phyloP scores from a whole-genome alignment of 352 stramenopile species.

The Pythium monospermum region DNA sequence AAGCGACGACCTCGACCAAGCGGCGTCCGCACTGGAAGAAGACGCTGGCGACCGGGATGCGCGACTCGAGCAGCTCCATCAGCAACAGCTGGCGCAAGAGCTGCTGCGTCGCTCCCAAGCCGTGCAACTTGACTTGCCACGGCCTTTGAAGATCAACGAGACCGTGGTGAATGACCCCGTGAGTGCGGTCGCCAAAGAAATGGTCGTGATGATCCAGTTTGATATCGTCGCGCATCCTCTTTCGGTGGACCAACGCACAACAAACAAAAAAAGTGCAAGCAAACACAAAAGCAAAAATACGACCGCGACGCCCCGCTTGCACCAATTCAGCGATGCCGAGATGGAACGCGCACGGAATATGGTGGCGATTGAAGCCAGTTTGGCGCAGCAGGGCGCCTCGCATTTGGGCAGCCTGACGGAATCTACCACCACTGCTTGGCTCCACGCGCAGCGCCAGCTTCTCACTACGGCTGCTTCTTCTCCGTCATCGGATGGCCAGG shows the following conservation, averaged over 20 bases:
- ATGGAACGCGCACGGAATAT: conserved; percentile 66
- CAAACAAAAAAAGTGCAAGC: conserved; percentile 54
- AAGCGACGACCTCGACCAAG: conserved; percentile 27
- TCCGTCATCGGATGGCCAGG: conserved; percentile 3
- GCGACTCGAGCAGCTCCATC: conserved; percentile 38
- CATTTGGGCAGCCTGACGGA: conserved; percentile 12
- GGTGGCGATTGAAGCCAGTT: conserved; percentile 72
- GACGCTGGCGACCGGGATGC: conserved; percentile 83
- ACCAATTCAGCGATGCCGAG: conserved; percentile 55
- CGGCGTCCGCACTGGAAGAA: conserved; percentile 32
- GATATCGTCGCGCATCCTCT: conserved; percentile 52
- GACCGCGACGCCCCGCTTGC: conserved; percentile 22
- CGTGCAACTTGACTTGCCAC: conserved; percentile 65
- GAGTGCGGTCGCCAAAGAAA: conserved; percentile 46
- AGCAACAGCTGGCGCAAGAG: conserved; percentile 51
- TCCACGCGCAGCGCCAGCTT: conserved; percentile 31
- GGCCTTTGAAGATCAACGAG: conserved; percentile 55
- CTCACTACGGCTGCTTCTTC: conserved; percentile 24
- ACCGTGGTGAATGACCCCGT: conserved; percentile 40
- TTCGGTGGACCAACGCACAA: conserved; percentile 40
- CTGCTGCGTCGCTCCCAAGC: conserved; percentile 55
- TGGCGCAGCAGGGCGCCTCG: conserved; percentile 39
- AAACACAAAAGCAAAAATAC: conserved; percentile 50
- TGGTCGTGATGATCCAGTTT: conserved; percentile 59
- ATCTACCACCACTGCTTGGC: conserved; percentile 30